Percentiles rank a stretch among this genome's conserved stretches.
Evolutionary conservation across 352 stramenopile genomes (phyloP).

Genomic region (Phytophthora ramorum): DNA sequence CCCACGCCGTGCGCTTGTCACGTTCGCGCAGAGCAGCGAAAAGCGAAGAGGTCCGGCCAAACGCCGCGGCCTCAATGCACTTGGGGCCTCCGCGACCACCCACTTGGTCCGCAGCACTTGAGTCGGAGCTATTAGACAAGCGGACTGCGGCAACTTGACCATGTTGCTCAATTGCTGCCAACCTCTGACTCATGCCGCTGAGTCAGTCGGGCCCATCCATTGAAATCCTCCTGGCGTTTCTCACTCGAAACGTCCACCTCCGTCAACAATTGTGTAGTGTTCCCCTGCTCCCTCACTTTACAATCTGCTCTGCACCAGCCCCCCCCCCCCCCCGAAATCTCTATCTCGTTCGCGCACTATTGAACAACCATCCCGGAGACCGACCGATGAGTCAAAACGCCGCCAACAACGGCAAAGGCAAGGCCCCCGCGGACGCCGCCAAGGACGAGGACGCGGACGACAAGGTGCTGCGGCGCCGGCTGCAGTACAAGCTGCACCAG

Average conservation of each 20-base stretch:
- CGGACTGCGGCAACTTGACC: neutral
- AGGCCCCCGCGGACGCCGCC: neutral
- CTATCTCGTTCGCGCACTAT: constrained; percentile 28
- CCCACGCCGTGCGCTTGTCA: constrained; percentile 22
- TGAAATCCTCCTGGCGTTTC: constrained; percentile 7
- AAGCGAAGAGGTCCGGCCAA: constrained; percentile 5
- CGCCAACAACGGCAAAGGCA: constrained; percentile 4
- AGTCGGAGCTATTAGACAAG: no score
- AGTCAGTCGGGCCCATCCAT: constrained; percentile 22
- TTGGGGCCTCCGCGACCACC: neutral
- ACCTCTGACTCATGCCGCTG: constrained; percentile 25
- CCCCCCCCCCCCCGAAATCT: constrained; percentile 34
- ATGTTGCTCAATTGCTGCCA: constrained; percentile 8
- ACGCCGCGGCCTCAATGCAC: neutral
- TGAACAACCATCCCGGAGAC: neutral
- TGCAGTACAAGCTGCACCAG: constrained; percentile 75
- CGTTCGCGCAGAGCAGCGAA: constrained; percentile 16
- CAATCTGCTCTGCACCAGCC: constrained; percentile 11
- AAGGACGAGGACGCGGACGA: constrained; percentile 36
- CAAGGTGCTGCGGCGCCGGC: constrained; percentile 44
- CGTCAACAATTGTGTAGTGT: constrained; percentile 23
- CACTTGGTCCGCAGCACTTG: neutral
- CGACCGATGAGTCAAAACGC: constrained; percentile 29
- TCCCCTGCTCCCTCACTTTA: constrained; percentile 1
- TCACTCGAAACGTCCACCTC: constrained; percentile 22